Base-by-base conservation (phyloP, 2,329 filamentous ascomycete species). In the Hypoxylon sp. region DNA sequence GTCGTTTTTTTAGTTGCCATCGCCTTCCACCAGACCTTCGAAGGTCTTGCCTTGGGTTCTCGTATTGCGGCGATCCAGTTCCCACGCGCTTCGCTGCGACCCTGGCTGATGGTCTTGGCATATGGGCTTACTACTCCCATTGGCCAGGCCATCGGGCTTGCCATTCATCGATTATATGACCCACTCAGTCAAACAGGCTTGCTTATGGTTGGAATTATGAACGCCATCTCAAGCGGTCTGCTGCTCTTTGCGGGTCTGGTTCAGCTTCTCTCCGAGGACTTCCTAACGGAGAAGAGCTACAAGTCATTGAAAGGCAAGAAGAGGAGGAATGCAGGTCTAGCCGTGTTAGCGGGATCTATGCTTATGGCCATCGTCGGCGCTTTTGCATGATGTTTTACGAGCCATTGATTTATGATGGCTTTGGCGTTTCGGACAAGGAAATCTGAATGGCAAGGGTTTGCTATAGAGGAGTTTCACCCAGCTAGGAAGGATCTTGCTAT, bases 11-110 rank as follows among this genome's bases (percentile, higher is more conserved):
- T 96, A 0, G 84, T 94, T 30, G 93, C 93, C 53, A 94, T 96
- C 68, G 89, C 88, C 70, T 94, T 95, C 79, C 93, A 96, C 75
- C 92, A 97, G 81, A 93, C 92, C 0, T 97, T 97, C 71, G 93
- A 97, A 81, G 93, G 93, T 1, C 89, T 97, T 13, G 93, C 93
- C 0, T 87, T 97, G 3, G 93, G 93, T 5, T 92, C 92, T 46
- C 91, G 93, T 63, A 97, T 97, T 73, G 92, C 93, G 0, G 91
- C 92, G 9, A 89, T 97, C 28, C 89, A 91, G 77, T 97, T 98
- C 75, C 88, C 92, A 0, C 86, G 86, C 19, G 86, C 86, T 2
- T 95, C 92, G 0, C 81, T 87, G 1, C 91, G 92, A 51, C 95
- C 96, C 0, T 97, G 91, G 91, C 83, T 93, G 7, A 93, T 94